A percentile compares a stretch with the other conserved stretches of the same genome.
Conservation (phyloP, 1,284 basidiomycete species). For the Leccinum ponderosum region DNA sequence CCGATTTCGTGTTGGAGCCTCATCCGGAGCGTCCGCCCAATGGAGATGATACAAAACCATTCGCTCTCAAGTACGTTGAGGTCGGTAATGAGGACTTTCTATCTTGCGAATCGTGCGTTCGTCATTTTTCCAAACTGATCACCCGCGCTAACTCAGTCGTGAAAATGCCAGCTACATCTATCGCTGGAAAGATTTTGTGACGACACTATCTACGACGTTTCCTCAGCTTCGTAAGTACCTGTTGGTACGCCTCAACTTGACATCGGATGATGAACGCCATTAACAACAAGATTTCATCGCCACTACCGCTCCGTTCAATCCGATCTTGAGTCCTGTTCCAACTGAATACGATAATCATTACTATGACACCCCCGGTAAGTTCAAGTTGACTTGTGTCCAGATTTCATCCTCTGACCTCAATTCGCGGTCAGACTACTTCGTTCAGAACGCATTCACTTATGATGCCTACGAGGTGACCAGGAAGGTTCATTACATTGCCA, state of each 20-base stretch:
- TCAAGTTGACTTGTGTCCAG: not conserved
- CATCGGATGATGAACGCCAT: not conserved
- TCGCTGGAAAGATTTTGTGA: slow-evolving; percentile 61
- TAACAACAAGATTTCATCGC: slow-evolving; percentile 56
- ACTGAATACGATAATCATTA: slow-evolving; percentile 64
- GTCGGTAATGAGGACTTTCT: slow-evolving; percentile 55
- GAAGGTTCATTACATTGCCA: not conserved
- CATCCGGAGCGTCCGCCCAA: no score
- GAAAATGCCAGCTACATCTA: slow-evolving; percentile 48
- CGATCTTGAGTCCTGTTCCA: slow-evolving; percentile 53
- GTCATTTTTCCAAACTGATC: not conserved
- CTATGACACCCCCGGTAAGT: slow-evolving; percentile 54
- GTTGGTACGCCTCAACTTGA: not conserved
- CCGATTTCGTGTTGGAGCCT: no score
- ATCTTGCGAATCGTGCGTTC: slow-evolving; percentile 33
- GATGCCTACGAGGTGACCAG: slow-evolving; percentile 49
- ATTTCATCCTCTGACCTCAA: not conserved
- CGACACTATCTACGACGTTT: slow-evolving; percentile 55
- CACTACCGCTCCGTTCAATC: slow-evolving; percentile 48
- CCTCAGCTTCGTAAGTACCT: slow-evolving; percentile 55
- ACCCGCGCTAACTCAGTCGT: not conserved
- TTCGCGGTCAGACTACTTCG: slow-evolving; percentile 53
- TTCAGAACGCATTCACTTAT: slow-evolving; percentile 61
- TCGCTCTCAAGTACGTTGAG: no score
- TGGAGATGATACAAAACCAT: no score